Conservation (phyloP, 225 moss, liverwort and hornwort genomes). For the Polytrichum formosum region DNA sequence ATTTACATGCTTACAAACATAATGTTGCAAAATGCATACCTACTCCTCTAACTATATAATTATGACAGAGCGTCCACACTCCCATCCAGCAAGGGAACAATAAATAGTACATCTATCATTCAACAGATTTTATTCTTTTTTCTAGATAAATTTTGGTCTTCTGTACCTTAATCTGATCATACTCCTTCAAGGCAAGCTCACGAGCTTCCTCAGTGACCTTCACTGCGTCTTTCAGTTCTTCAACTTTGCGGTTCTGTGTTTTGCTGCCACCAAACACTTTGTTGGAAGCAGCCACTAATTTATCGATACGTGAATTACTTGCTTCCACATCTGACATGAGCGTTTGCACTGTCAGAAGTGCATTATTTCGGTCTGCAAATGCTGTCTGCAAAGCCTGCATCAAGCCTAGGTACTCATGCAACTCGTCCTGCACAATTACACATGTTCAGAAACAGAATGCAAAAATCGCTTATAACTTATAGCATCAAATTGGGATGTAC, state of each 20-base stretch:
- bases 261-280: slow-evolving; percentile 96
- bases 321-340: slow-evolving; percentile 75
- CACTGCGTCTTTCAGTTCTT: slow-evolving; percentile 75
- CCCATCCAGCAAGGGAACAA: too few species aligned
- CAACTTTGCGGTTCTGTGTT: slow-evolving; percentile 71
- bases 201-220: slow-evolving; percentile 76
- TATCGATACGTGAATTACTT: slow-evolving; percentile 73
- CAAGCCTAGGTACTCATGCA: slow-evolving; percentile 94
- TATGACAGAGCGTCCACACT: not conserved
- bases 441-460: not conserved
- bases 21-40: not conserved
- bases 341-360: slow-evolving; percentile 91
- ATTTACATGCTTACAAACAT: not conserved
- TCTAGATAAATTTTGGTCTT: too few species aligned
- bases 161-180: slow-evolving; percentile 83
- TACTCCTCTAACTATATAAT: not conserved
- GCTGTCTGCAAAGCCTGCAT: slow-evolving; percentile 93
- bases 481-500: too few species aligned
- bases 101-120: too few species aligned
- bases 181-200: slow-evolving; percentile 73
- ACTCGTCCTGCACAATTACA: slow-evolving; percentile 71
- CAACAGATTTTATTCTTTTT: not conserved
- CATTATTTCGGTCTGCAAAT: slow-evolving; percentile 76
- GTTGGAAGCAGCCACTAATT: slow-evolving; percentile 69
- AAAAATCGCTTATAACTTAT: too few species aligned